Conservation (phyloP, 2,329 filamentous ascomycete genomes). For the Camptophora hylomeconis region DNA sequence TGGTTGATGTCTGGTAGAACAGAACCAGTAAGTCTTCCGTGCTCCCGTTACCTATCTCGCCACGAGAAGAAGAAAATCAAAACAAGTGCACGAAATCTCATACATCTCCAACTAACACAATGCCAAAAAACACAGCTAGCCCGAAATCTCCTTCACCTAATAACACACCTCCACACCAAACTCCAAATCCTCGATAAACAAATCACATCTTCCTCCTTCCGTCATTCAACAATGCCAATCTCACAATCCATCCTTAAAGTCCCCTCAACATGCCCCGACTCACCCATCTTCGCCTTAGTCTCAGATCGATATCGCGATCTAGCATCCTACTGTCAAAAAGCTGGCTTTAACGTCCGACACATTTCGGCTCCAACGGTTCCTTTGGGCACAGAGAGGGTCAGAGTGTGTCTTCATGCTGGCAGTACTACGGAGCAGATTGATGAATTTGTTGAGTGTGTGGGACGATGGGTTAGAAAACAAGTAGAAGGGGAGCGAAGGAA, state of each 20-base stretch:
- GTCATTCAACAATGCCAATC: constrained; percentile 22
- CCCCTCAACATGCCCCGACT: constrained; percentile 29
- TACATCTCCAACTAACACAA: too few relatives aligned
- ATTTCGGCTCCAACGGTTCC: constrained; percentile 60
- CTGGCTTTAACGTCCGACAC: constrained; percentile 47
- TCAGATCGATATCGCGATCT: constrained; percentile 45
- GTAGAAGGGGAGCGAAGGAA: background rate
- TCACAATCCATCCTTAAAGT: constrained; percentile 12
- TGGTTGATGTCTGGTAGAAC: constrained; percentile 41
- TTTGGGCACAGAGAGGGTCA: constrained; percentile 46
- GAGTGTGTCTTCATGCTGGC: constrained; percentile 55
- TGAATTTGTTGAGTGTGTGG: constrained; percentile 36
- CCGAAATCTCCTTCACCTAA: constrained; percentile 34
- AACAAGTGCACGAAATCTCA: constrained; percentile 6
- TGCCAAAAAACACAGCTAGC: constrained; percentile 23
- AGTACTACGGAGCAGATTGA: constrained; percentile 48
- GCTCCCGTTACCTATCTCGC: constrained; percentile 9
- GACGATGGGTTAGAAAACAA: constrained; percentile 31
- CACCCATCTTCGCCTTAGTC: constrained; percentile 53
- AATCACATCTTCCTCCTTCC: constrained; percentile 22
- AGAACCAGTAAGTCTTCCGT: constrained; percentile 25
- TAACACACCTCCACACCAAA: constrained; percentile 31
- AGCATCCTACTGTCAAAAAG: constrained; percentile 45
- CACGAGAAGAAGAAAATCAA: constrained; percentile 2
- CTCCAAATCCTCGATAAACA: constrained; percentile 27